Conservation (phyloP, 163 green algal species). For the Chlamydomonas reinhardtii region DNA sequence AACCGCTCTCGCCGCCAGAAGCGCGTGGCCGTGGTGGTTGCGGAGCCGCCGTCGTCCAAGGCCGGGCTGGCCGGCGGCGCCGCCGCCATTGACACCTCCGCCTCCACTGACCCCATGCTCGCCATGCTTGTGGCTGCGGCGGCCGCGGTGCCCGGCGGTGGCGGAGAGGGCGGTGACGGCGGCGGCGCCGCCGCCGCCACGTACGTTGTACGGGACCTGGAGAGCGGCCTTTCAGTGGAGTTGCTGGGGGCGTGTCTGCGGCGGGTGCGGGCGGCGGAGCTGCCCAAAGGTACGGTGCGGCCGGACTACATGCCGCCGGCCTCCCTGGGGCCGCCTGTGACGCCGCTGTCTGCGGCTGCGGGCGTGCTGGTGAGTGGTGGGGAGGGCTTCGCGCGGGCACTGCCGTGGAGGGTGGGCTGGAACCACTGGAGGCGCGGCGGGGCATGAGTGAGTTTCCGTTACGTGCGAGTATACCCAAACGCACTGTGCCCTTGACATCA, state of each 20-base stretch:
- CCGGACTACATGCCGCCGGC: constrained; percentile 27
- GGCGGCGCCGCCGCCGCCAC: background rate
- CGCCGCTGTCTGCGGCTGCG: constrained; percentile 19
- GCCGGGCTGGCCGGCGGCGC: too few species aligned
- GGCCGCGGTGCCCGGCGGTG: too few species aligned
- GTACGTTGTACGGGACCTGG: constrained; percentile 5
- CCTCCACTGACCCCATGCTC: too few species aligned
- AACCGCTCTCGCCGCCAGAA: background rate
- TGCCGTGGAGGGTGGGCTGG: too few species aligned
- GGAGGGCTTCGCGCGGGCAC: too few species aligned
- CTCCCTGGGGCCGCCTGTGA: constrained; percentile 30
- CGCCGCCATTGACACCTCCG: too few species aligned
- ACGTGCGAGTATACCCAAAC: too few species aligned
- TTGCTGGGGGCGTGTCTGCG: constrained; percentile 11
- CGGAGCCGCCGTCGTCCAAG: background rate
- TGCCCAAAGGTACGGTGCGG: background rate
- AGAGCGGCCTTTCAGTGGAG: background rate
- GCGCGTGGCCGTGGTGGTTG: background rate
- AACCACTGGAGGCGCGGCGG: too few species aligned
- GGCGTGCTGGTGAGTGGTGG: constrained; percentile 9
- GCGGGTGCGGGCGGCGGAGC: background rate
- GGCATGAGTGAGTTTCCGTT: too few species aligned
- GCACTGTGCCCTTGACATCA: too few species aligned
- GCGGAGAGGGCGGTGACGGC: background rate
- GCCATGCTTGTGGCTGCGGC: too few species aligned